Conservation (phyloP, 2,329 filamentous ascomycete genomes). For the Colletotrichum sp. region DNA sequence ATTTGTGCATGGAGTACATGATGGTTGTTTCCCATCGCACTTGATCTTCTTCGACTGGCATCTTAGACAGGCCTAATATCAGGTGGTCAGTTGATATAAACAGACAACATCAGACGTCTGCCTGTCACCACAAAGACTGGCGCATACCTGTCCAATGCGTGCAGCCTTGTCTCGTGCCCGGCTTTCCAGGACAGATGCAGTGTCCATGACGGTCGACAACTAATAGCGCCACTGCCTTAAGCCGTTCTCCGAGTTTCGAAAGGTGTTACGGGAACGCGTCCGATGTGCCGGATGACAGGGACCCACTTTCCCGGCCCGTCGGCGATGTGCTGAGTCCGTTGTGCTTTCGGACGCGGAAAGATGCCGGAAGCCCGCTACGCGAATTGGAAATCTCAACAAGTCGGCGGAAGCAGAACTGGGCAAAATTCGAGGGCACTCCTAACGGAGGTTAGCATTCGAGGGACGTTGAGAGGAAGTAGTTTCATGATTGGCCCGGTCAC, state of each 20-base stretch:
- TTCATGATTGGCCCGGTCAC: constrained; percentile 18
- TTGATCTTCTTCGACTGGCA: constrained; percentile 20
- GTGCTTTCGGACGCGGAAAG: background rate
- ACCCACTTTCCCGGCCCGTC: constrained; percentile 3
- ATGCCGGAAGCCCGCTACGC: background rate
- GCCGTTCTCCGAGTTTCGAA: background rate
- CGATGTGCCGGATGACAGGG: background rate
- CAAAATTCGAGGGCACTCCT: background rate
- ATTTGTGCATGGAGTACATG: constrained; percentile 9
- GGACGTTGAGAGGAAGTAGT: background rate
- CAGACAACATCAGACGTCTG: background rate
- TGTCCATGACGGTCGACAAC: background rate
- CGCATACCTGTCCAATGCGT: constrained; percentile 5
- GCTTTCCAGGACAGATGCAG: background rate
- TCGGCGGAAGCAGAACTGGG: background rate
- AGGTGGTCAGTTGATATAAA: background rate
- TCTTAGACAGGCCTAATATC: constrained; percentile 14
- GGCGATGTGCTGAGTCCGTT: background rate
- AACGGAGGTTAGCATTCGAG: background rate
- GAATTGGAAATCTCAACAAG: background rate
- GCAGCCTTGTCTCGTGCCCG: background rate
- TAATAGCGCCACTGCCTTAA: background rate
- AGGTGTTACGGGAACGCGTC: background rate
- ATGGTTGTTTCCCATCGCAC: constrained; percentile 13
- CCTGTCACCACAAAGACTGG: background rate